Evolutionary conservation across 1,284 basidiomycete genomes (phyloP), one percentile per base, ranked within the genome.

Genomic region (Malassezia nana): DNA sequence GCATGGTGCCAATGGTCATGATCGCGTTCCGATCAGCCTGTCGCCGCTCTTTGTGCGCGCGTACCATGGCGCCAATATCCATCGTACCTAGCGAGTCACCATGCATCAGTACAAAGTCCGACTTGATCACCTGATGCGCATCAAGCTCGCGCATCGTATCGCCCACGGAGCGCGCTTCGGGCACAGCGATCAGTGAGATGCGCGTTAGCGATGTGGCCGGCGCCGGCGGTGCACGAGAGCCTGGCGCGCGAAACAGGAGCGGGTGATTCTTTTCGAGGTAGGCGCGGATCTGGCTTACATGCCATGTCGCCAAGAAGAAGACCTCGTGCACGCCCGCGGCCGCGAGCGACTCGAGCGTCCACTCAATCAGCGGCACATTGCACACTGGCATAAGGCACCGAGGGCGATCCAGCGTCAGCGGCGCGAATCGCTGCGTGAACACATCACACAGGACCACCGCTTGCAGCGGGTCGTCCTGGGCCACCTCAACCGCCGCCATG

Each of bases 101-200:
- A 71, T 85, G 86, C 59, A 96, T 86, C 60, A 99, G 84, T 22
- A 74, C 50, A 42, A 74, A 74, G 50, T 98, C 91, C 55, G 82
- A 82, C 25, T 88, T 87, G 66, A 98, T 85, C 66, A 98, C 81
- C 64, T 89, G 84, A 51, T 68, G 60, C 30, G 85, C 86, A 77
- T 98, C 96, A 62, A 96, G 84, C 75, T 98, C 91, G 58, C 94
- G 84, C 80, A 99, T 83, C 28, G 90, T 90, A 75, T 98, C 94
- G 12, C 94, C 92, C 0, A 88, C 84, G 2, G 89, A 89, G 74
- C 84, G 85, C 2, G 89, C 90, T 67, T 87, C 84, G 51, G 87
- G 84, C 16, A 86, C 89, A 64, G 89, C 80, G 59, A 94, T 85
- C 51, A 89, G 86, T 40, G 85, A 82, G 60, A 94, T 50, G 29